Percentiles rank a stretch among this genome's conserved stretches.
Conservation (phyloP, 805 yeast genomes). For the Wickerhamomyces queroliae region DNA sequence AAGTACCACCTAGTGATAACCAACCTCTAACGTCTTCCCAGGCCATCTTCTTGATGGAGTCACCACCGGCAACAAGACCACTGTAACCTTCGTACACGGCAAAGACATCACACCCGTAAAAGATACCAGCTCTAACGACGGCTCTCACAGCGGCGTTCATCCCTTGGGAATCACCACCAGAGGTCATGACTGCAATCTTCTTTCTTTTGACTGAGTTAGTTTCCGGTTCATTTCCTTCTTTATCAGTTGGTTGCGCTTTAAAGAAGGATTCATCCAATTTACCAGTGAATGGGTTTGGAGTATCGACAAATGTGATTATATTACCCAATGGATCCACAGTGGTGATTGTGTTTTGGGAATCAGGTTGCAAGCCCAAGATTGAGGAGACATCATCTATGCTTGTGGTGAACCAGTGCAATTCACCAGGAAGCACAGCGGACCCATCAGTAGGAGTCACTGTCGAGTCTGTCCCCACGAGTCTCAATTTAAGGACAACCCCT, state of each 20-base stretch:
- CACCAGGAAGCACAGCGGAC: constrained; percentile 30
- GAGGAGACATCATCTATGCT: constrained; percentile 25
- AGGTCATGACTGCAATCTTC: constrained; percentile 91
- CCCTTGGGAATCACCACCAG: constrained; percentile 99
- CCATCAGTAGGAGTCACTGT: constrained; percentile 26
- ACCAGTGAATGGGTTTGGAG: constrained; percentile 16
- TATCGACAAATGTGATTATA: constrained; percentile 30
- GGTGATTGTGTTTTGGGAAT: constrained; percentile 16
- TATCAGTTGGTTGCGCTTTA: constrained; percentile 6
- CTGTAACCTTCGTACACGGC: constrained; percentile 94
- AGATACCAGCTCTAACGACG: constrained; percentile 88
- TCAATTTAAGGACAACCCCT: constrained; percentile 43
- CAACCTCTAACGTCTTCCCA: constrained; percentile 97
- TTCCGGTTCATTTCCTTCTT: not conserved
- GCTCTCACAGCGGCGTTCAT: constrained; percentile 97
- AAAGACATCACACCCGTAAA: constrained; percentile 81
- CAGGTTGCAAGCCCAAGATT: constrained; percentile 18
- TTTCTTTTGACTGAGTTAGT: constrained; percentile 14
- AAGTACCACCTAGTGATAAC: constrained; percentile 89
- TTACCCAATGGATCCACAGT: constrained; percentile 64
- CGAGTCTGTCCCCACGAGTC: constrained; percentile 25
- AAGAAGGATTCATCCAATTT: constrained; percentile 13
- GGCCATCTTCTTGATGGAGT: constrained; percentile 64
- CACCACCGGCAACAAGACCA: constrained; percentile 87
- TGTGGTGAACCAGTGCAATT: constrained; percentile 35